These are phyloP conservation scores for Polysphondylium violaceum DNA, from an alignment of 78 protist species.

Conservation along the genomic window DNA sequence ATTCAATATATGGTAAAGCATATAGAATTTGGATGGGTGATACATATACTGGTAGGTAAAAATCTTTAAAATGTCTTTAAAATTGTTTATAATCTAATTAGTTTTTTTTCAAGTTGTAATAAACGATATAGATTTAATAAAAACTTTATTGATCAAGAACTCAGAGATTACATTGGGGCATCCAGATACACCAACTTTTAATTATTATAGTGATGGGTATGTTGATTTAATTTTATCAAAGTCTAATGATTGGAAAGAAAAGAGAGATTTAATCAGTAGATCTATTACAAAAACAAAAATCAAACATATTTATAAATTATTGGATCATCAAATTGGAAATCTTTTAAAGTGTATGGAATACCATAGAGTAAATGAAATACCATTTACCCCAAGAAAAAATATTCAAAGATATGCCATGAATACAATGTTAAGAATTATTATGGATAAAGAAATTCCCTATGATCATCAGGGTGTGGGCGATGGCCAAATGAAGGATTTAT, in stretches of 20 bases:
- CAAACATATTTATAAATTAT: neutral
- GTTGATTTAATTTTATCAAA: too few species aligned
- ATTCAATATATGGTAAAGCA: neutral
- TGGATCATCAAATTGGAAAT: constrained; percentile 15
- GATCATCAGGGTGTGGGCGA: neutral
- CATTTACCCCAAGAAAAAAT: constrained; percentile 3
- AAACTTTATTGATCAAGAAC: too few species aligned
- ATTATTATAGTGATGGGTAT: too few species aligned
- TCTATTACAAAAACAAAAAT: constrained; percentile 48
- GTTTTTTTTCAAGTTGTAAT: too few species aligned
- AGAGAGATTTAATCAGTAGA: constrained; percentile 10
- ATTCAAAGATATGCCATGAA: neutral
- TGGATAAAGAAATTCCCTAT: neutral
- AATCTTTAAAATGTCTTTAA: too few species aligned
- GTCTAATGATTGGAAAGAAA: constrained; percentile 12
- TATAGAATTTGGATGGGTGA: constrained; percentile 59
- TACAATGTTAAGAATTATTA: constrained; percentile 1
- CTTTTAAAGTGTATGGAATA: constrained; percentile 14
- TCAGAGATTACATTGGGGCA: constrained; percentile 2
- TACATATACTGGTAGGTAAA: neutral
- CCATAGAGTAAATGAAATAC: constrained; percentile 19
- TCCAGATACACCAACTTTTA: too few species aligned
- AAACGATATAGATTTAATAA: too few species aligned
- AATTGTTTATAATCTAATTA: too few species aligned
- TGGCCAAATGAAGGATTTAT: neutral